phyloP scores from a whole-genome alignment of 2,329 filamentous ascomycete species.

The Aspergillus sp. region DNA sequence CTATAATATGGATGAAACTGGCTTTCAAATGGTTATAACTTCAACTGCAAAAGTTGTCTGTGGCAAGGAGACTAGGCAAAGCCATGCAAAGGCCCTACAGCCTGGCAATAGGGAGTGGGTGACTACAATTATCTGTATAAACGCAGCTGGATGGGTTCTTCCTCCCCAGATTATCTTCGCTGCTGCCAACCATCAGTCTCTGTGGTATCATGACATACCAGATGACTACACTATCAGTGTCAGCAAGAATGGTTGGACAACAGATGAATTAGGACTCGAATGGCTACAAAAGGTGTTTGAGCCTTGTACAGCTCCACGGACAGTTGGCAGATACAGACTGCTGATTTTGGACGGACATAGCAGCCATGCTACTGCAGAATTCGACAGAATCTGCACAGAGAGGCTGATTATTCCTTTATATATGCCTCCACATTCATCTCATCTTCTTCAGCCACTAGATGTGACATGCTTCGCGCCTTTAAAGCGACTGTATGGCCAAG shows the following conservation, averaged over 20 bases:
- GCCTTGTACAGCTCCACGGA: not conserved
- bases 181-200: not conserved
- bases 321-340: not conserved
- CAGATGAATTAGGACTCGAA: not conserved
- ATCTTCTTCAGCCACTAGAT: slow-evolving; percentile 6
- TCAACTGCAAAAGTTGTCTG: slow-evolving; percentile 6
- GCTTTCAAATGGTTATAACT: slow-evolving; percentile 5
- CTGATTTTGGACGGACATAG: slow-evolving; percentile 3
- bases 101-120: slow-evolving; percentile 7
- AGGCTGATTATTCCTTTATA: slow-evolving; percentile 4
- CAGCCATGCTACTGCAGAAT: slow-evolving; percentile 4
- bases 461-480: slow-evolving; percentile 1
- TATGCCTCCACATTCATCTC: slow-evolving; percentile 3
- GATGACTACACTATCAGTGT: not conserved
- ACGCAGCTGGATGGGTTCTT: slow-evolving; percentile 1
- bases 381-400: slow-evolving; percentile 4
- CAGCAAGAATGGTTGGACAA: slow-evolving; percentile 1
- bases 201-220: not conserved
- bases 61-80: slow-evolving; percentile 2
- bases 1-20: slow-evolving; percentile 6
- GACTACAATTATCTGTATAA: slow-evolving; percentile 8
- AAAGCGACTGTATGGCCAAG: slow-evolving; percentile 3
- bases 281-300: not conserved
- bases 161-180: slow-evolving; percentile 1
- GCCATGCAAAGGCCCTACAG: slow-evolving; percentile 4